phyloP scores from a whole-genome alignment of 2,329 filamentous ascomycete genomes.

The Cladosporium sp. region DNA sequence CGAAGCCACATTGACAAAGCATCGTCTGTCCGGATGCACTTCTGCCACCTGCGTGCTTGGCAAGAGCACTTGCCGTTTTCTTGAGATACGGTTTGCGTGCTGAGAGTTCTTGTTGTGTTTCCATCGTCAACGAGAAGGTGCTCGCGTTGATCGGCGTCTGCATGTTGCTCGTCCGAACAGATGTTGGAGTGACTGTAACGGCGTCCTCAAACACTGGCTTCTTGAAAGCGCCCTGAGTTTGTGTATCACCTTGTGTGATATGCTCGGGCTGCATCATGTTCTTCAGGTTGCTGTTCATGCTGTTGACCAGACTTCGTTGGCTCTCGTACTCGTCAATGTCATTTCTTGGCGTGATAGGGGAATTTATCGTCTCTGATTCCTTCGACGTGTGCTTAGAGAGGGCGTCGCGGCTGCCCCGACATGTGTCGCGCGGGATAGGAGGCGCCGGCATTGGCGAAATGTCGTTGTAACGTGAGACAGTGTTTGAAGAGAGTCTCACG shows the following conservation, averaged over 20 bases:
- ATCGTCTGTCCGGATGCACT: slow-evolving; percentile 22
- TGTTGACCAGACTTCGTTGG: slow-evolving; percentile 20
- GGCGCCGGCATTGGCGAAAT: background rate
- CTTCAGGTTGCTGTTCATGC: slow-evolving; percentile 23
- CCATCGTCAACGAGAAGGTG: slow-evolving; percentile 15
- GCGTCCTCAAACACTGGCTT: background rate
- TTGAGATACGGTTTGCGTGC: slow-evolving; percentile 14
- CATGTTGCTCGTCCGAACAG: background rate
- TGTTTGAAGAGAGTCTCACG: background rate
- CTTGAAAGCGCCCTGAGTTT: slow-evolving; percentile 18
- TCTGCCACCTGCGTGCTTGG: slow-evolving; percentile 13
- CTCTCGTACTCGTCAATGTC: slow-evolving; percentile 16
- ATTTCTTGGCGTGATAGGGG: background rate
- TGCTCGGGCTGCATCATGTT: slow-evolving; percentile 27
- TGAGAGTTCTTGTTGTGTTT: slow-evolving; percentile 13
- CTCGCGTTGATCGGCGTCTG: background rate
- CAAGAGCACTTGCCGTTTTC: slow-evolving; percentile 15
- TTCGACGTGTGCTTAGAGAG: no score
- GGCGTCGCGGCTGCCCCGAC: no score
- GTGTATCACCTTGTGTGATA: slow-evolving; percentile 31
- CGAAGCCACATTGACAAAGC: slow-evolving; percentile 40
- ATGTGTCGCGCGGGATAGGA: no score
- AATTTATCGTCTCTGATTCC: no score
- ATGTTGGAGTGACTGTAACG: slow-evolving; percentile 6
- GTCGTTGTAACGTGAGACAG: background rate